These are phyloP conservation scores for Quercus phellos DNA, from an alignment of 331 rosid species.

Conservation along the genomic window DNA sequence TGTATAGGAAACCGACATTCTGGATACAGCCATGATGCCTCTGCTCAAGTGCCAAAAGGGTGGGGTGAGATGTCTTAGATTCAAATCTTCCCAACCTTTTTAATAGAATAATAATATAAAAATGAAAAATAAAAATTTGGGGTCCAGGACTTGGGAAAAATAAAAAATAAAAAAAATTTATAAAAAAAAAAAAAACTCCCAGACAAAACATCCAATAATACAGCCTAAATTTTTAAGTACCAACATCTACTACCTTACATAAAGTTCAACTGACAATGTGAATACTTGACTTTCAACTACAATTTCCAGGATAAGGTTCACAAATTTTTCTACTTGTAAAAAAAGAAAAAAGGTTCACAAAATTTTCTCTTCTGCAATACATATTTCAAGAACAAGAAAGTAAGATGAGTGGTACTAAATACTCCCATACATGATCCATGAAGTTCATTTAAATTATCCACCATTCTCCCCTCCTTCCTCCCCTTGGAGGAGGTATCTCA, in stretches of 20 bases:
- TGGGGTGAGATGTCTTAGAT: background rate
- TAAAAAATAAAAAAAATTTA: background rate
- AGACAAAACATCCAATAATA: background rate
- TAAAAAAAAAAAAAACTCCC: background rate
- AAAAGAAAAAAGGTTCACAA: too few species aligned
- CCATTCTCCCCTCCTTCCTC: background rate
- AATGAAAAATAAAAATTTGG: background rate
- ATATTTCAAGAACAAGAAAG: background rate
- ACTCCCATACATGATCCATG: background rate
- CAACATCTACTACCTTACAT: background rate
- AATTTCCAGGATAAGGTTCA: conserved; percentile 5
- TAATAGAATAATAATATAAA: background rate
- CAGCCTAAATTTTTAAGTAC: background rate
- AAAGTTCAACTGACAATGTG: background rate
- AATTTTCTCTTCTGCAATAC: background rate
- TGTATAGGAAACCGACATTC: background rate
- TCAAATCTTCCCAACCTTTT: background rate
- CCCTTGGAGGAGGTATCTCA: too few species aligned
- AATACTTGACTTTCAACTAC: background rate
- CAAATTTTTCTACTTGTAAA: background rate
- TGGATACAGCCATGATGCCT: background rate
- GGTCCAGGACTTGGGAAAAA: background rate
- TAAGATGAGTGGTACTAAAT: background rate
- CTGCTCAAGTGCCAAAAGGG: background rate
- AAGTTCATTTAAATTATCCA: background rate